Evolutionary conservation across 2,329 filamentous ascomycete genomes (phyloP), one percentile per base, ranked within the genome.

Genomic region (Cordyceps cicadae): DNA sequence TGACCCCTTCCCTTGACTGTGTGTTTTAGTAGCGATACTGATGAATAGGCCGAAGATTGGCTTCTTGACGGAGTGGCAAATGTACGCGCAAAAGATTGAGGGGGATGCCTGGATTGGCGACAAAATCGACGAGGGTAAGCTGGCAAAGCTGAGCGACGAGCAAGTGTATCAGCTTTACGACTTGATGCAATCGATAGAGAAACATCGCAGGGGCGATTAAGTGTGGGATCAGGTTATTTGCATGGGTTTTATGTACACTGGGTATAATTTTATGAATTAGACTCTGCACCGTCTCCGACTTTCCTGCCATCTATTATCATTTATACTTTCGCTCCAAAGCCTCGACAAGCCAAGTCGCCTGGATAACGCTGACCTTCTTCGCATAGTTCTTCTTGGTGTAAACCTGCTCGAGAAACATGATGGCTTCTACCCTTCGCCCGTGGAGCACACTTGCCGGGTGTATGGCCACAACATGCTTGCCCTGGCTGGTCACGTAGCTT

Each of bases 111-210:
- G 94, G 94, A 80, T 83, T 62, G 93, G 88, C 1, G 90, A 90
- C 64, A 93, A 87, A 72, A 81, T 97, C 72, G 93, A 97, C 65
- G 84, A 85, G 66, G 79, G 77, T 0, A 96, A 96, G 75, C 79
- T 97, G 60, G 87, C 91, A 63, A 97, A 96, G 75, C 90, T 97
- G 91, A 97, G 89, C 72, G 92, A 97, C 71, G 89, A 97, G 72
- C 94, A 99, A 76, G 79, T 97, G 57, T 90, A 87, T 1, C 94
- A 99, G 74, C 77, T 99, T 66, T 97, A 97, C 70, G 93, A 97
- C 71, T 79, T 99, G 61, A 95, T 97, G 91, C 83, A 89, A 72
- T 84, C 90, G 2, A 95, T 96, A 62, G 74, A 75, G 64, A 79
- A 78, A 15, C 70, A 67, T 29, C 59, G 64, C 32, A 65, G 66